Evolutionary conservation across 2,329 filamentous ascomycete genomes (phyloP).

Genomic region (Chaetomium strumarium): DNA sequence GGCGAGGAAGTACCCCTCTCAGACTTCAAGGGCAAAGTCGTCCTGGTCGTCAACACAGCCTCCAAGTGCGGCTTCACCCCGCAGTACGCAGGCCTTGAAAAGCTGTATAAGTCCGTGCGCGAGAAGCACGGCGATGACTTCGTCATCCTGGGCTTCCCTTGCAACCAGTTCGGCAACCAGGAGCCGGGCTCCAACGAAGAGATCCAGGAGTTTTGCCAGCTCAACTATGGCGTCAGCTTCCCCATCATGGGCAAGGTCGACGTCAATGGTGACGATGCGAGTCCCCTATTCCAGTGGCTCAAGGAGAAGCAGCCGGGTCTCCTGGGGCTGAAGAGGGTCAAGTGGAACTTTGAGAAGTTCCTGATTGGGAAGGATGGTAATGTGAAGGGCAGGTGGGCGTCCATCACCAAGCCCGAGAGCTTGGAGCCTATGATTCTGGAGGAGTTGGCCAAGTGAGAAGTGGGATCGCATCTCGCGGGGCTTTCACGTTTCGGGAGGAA

Average conservation of each 20-base stretch:
- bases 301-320: conserved; percentile 71
- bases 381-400: conserved; percentile 82
- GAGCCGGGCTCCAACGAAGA: conserved; percentile 80
- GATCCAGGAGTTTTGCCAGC: conserved; percentile 77
- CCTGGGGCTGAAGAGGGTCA: conserved; percentile 81
- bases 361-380: conserved; percentile 78
- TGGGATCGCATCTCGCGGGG: neutral
- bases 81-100: conserved; percentile 87
- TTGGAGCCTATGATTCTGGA: conserved; percentile 71
- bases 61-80: conserved; percentile 99
- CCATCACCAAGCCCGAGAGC: conserved; percentile 76
- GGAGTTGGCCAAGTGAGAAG: conserved; percentile 55
- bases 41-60: conserved; percentile 95
- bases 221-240: conserved; percentile 93
- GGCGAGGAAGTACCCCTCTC: conserved; percentile 65
- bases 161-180: conserved; percentile 93
- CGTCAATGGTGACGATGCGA: conserved; percentile 80
- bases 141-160: conserved; percentile 88
- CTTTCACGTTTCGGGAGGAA: too few relatives aligned
- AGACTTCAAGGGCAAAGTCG: conserved; percentile 81
- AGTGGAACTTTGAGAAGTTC: conserved; percentile 99
- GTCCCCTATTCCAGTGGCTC: conserved; percentile 73
- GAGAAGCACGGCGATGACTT: conserved; percentile 68
- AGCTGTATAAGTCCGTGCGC: conserved; percentile 74
- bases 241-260: conserved; percentile 88